Conservation (phyloP, 2,329 filamentous ascomycete genomes). For the Xylaria sp. region DNA sequence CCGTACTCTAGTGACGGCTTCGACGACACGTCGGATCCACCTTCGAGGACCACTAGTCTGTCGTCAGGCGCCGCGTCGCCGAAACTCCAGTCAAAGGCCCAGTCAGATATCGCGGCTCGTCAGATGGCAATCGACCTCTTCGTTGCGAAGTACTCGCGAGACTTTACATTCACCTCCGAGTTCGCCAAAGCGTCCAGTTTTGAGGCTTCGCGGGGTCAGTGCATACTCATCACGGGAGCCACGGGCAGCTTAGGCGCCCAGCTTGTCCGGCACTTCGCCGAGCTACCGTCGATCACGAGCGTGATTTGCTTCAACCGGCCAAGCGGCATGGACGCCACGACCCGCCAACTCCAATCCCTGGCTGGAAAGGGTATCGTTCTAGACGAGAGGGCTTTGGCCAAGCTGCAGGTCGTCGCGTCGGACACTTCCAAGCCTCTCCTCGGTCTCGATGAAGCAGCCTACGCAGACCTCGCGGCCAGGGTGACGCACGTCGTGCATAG, state of each 20-base stretch:
- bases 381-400: constrained; percentile 26
- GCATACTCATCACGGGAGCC: constrained; percentile 42
- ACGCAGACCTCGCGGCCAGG: constrained; percentile 38
- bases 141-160: no score
- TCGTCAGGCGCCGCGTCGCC: no score
- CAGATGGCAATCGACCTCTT: no score
- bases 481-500: constrained; percentile 56
- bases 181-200: constrained; percentile 5
- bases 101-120: no score
- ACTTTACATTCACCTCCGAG: background rate
- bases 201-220: no score
- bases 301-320: constrained; percentile 51
- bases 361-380: constrained; percentile 15
- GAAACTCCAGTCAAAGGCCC: no score
- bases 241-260: constrained; percentile 44
- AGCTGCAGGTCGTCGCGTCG: constrained; percentile 44
- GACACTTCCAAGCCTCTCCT: constrained; percentile 44
- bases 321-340: constrained; percentile 16
- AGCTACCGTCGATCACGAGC: constrained; percentile 25
- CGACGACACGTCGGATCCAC: no score
- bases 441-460: constrained; percentile 44
- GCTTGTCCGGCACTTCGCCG: constrained; percentile 35
- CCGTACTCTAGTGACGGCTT: no score
- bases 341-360: constrained; percentile 18
- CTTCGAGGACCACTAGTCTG: no score